phyloP scores from a whole-genome alignment of 768 basidiomycete genomes.

The Nevesoporus exiguus region DNA sequence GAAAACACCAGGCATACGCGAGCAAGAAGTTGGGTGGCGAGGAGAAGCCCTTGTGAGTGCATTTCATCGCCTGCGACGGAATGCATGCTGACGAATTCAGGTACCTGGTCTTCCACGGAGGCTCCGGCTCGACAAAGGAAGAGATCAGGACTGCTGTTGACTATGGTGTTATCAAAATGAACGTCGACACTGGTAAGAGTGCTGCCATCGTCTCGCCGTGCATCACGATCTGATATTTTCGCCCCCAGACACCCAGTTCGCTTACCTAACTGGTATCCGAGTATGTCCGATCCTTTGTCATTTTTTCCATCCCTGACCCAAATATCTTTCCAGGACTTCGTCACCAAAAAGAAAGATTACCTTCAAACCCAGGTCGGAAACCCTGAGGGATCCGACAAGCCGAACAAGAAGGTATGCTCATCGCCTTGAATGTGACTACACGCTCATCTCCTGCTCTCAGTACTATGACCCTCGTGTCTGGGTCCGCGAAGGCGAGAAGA shows the following conservation, averaged over 20 bases:
- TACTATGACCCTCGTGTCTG: slow-evolving; percentile 96
- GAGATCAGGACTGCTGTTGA: slow-evolving; percentile 91
- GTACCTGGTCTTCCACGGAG: slow-evolving; percentile 99
- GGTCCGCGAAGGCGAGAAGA: slow-evolving; percentile 99
- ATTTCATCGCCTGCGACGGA: background rate
- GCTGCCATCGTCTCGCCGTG: background rate
- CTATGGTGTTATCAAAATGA: slow-evolving; percentile 98
- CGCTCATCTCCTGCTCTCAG: slow-evolving; percentile 33
- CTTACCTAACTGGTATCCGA: slow-evolving; percentile 84
- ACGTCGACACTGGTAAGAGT: slow-evolving; percentile 78
- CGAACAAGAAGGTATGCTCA: slow-evolving; percentile 89
- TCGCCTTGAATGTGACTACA: background rate
- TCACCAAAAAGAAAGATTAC: slow-evolving; percentile 83
- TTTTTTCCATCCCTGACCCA: background rate
- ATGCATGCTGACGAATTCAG: slow-evolving; percentile 34
- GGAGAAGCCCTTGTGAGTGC: slow-evolving; percentile 69
- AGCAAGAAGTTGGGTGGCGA: slow-evolving; percentile 62
- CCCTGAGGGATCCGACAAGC: slow-evolving; percentile 95
- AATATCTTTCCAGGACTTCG: slow-evolving; percentile 61
- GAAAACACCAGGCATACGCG: slow-evolving; percentile 83
- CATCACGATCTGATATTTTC: slow-evolving; percentile 4
- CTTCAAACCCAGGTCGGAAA: slow-evolving; percentile 91
- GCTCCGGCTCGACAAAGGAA: slow-evolving; percentile 94
- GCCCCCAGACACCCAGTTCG: slow-evolving; percentile 73
- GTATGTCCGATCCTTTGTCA: slow-evolving; percentile 35